These are phyloP conservation scores for Penicillium pulvis DNA, from an alignment of 495 filamentous ascomycete genomes.

Conservation along the genomic window DNA sequence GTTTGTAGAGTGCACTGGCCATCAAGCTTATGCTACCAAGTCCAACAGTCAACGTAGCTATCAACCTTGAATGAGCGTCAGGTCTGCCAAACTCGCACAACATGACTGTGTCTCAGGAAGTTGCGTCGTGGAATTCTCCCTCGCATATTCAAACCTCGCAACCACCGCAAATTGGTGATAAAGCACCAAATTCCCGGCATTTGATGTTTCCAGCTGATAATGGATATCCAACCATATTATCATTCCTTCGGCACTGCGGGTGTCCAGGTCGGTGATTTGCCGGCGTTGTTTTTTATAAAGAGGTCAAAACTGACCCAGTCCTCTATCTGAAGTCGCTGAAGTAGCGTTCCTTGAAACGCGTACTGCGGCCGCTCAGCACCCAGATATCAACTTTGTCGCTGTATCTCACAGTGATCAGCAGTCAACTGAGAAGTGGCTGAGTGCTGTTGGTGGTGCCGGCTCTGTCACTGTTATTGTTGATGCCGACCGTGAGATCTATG, in stretches of 20 bases:
- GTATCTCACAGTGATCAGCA: conserved; percentile 13
- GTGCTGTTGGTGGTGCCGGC: conserved; percentile 9
- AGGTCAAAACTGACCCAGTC: background rate
- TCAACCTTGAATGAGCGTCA: background rate
- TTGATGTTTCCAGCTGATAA: conserved; percentile 12
- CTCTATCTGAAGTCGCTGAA: conserved; percentile 9
- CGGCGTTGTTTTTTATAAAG: background rate
- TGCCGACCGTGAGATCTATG: conserved; percentile 18
- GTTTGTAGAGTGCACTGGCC: background rate
- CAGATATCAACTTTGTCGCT: conserved; percentile 13
- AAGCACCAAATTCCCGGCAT: conserved; percentile 8
- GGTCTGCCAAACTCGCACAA: background rate
- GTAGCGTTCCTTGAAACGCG: conserved; percentile 8
- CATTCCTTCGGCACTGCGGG: conserved; percentile 25
- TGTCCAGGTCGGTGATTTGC: conserved; percentile 18
- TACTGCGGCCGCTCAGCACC: conserved; percentile 5
- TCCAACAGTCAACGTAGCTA: background rate
- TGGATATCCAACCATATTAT: conserved; percentile 17
- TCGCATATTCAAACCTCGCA: conserved; percentile 3
- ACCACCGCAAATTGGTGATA: background rate
- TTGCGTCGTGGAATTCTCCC: conserved; percentile 14
- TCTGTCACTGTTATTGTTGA: conserved; percentile 18
- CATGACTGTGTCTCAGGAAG: conserved; percentile 17
- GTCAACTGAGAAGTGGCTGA: conserved; percentile 13
- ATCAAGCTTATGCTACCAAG: background rate